Base-by-base conservation (phyloP, 1,284 basidiomycete species). In the Waitea zeae region DNA sequence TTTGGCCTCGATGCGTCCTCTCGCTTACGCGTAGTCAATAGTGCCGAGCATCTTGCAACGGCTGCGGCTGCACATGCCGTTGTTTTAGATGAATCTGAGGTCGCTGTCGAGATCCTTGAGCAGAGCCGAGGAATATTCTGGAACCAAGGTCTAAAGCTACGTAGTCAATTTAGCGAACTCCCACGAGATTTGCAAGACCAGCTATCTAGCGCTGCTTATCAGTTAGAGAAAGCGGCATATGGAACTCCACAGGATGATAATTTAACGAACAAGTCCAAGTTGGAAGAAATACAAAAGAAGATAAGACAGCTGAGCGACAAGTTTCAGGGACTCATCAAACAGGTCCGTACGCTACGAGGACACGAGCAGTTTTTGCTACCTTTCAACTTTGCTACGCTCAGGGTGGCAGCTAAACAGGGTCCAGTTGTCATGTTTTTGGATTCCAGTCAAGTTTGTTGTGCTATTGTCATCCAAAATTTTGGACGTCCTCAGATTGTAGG, bases 21-120 rank as follows among this genome's bases (percentile, higher is more conserved):
- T 7, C 30, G 30, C 15, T 14, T 31, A 7, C 7, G 15, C 7
- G 7, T 14, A 7, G 7, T 31, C 9, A 14, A 7, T 7, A 11
- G 7, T 7, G 30, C 9, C 30, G 7, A 17, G 11, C 12, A 14
- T 17, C n/a, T 31, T 7, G 15, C 30, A 14, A 7, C n/a, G 9
- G 11, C 12, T 14, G 7, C 9, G 7, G 30, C 30, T 11, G 7
- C 12, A 7, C 30, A 9, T 14, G 30, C 30, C 12, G 9, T 31
- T 14, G 9, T 9, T 7, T 14, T 31, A 7, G 9, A 7, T 7
- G 9, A 17, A 17, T 14, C 30, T 7, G n/a, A 17, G 11, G 15
- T 14, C 7, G 30, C 30, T 14, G 30, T 31, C 7, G 30, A 31
- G 30, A 31, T 31, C 7, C 30, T 31, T 11, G 30, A 31, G 30